Percentiles rank a stretch among this genome's conserved stretches.
Conservation (phyloP, 305 asterid species). For the Euphrasia arctica region DNA sequence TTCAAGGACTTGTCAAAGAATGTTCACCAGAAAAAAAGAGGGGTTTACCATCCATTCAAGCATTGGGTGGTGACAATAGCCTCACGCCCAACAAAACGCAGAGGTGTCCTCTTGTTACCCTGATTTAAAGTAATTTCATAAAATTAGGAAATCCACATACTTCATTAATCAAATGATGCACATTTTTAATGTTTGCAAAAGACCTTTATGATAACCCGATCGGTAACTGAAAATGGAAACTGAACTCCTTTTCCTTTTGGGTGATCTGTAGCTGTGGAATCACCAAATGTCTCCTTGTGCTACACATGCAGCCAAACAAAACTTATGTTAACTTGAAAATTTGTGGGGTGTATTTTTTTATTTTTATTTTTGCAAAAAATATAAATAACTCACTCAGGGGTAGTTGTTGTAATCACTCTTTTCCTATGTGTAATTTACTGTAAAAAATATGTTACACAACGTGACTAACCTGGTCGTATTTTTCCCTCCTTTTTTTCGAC, state of each 20-base stretch:
- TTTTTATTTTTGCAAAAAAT: neutral
- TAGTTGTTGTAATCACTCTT: neutral
- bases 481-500: slow-evolving; percentile 70
- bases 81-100: slow-evolving; percentile 89
- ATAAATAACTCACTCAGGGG: neutral
- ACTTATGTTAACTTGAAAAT: neutral
- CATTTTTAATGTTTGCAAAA: slow-evolving; percentile 20
- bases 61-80: slow-evolving; percentile 92
- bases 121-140: slow-evolving; percentile 33
- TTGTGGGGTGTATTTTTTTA: neutral
- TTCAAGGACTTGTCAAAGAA: slow-evolving; percentile 11
- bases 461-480: slow-evolving; percentile 62
- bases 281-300: slow-evolving; percentile 65
- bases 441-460: slow-evolving; percentile 7
- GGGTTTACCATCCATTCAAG: slow-evolving; percentile 87
- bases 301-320: slow-evolving; percentile 29
- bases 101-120: slow-evolving; percentile 99
- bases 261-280: slow-evolving; percentile 47
- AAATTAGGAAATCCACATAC: slow-evolving; percentile 33
- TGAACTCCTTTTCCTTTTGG: slow-evolving; percentile 78
- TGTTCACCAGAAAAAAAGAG: slow-evolving; percentile 14
- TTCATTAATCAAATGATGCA: slow-evolving; percentile 24
- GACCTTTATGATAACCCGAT: slow-evolving; percentile 90
- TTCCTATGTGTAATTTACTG: slow-evolving; percentile 1
- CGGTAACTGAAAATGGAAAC: slow-evolving; percentile 82